These are phyloP conservation scores for Kwoniella sp. DNA, from an alignment of 768 basidiomycete species.

Conservation along the genomic window DNA sequence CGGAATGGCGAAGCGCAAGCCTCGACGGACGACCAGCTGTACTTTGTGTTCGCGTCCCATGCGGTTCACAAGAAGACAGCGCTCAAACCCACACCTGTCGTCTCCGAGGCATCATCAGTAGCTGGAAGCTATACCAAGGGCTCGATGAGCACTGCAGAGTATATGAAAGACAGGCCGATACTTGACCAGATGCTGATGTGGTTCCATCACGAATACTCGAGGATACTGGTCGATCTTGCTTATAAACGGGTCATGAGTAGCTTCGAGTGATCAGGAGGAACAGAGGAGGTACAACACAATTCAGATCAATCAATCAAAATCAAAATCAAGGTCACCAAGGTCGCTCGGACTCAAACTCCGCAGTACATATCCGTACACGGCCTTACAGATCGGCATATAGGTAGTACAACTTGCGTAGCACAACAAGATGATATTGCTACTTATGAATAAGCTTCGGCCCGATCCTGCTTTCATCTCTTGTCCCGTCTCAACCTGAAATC, in stretches of 20 bases:
- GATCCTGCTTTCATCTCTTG: background rate
- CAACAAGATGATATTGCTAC: no score
- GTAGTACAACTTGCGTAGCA: no score
- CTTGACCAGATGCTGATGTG: background rate
- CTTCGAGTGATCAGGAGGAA: background rate
- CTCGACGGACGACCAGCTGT: background rate
- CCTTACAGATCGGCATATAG: no score
- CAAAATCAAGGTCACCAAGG: no score
- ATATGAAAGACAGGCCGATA: background rate
- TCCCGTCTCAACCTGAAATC: constrained; percentile 31
- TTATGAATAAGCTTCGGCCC: no score
- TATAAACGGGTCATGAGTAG: background rate
- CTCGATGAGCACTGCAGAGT: background rate
- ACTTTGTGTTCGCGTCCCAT: constrained; percentile 12
- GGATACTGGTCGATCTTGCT: constrained; percentile 11
- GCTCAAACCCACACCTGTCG: background rate
- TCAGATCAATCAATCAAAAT: no score
- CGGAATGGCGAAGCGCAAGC: no score
- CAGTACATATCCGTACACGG: no score
- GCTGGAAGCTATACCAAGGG: background rate
- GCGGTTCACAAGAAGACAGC: background rate
- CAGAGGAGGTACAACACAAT: no score
- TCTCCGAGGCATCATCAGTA: background rate
- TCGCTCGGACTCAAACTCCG: no score
- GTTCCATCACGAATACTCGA: constrained; percentile 13